Evolutionary conservation across 257 asterid species (phyloP), one percentile per base, ranked within the genome.

Genomic region (Galeopsis tetrahit): DNA sequence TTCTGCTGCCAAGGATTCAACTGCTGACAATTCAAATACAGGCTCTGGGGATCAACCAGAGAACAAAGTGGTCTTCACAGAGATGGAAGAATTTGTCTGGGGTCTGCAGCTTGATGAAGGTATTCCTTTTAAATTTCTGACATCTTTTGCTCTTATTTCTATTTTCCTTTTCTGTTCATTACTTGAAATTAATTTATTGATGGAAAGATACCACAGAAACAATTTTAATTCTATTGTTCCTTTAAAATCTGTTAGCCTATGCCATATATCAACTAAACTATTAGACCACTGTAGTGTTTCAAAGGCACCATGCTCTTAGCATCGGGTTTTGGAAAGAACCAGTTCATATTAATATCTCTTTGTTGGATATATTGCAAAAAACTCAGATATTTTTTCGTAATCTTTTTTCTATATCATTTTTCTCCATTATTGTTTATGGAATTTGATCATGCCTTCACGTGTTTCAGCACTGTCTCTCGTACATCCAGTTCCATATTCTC

Each of bases 11-110:
- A 77, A 67, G 62, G 83, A 75, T 60, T 73, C 85, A 60, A 63
- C 77, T 34, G 35, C 63, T 4, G 90, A 82, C 7, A 81, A 81
- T 75, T 80, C 82, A 61, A 85, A 67, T 77, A 10, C 78, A 38
- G 81, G 56, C 59, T 55, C 85, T 64, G 90, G 84, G 61, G 98
- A 90, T 56, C 81, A 85, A 72, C 87, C 82, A 53, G 97, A 88
- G 80, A 86, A 83, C 80, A 92, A 87, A 84, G 87, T 95, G 67
- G 92, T 88, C 85, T 92, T 95, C 79, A 83, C 99, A 1, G 98
- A 95, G 87, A 90, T 95, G 97, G 99, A 95, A 79, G 98, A 89
- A 82, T 93, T 93, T 85, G 97, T 95, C 55, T 90, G 95, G 97
- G 96, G 97, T 76, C 90, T 86, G 66, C 97, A 95, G 86, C 93